These are phyloP conservation scores for Komagataella phaffii DNA, from an alignment of 805 yeast species.

Conservation along the genomic window DNA sequence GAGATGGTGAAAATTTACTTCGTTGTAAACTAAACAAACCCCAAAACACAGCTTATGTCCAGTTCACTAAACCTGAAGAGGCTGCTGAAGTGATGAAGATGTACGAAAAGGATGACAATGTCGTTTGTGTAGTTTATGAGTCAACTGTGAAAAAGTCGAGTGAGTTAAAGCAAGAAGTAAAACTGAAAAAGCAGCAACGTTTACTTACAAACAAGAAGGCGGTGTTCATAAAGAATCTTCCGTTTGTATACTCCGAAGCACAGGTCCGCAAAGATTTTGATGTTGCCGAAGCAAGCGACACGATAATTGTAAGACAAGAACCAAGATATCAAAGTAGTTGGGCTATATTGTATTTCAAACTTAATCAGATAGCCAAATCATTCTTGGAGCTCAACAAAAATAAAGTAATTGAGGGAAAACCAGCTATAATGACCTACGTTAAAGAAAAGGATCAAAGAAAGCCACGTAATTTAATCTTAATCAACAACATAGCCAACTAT, in stretches of 20 bases:
- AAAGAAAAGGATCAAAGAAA: background rate
- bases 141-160: background rate
- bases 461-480: background rate
- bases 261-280: background rate
- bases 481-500: background rate
- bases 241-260: background rate
- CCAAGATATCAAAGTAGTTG: background rate
- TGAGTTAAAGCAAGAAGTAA: background rate
- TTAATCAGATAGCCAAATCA: background rate
- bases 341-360: background rate
- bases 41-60: constrained; percentile 22
- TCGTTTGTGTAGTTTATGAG: background rate
- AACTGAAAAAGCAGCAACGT: background rate
- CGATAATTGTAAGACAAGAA: background rate
- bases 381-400: background rate
- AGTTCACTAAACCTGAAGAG: constrained; percentile 22
- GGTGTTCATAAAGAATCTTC: background rate
- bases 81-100: constrained; percentile 8
- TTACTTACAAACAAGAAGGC: background rate
- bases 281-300: background rate
- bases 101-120: background rate
- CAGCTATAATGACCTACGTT: background rate
- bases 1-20: constrained; percentile 12
- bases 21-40: constrained; percentile 16
- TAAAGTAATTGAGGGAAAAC: background rate